phyloP scores from a whole-genome alignment of 2,329 filamentous ascomycete genomes.

The Pseudogymnoascus verrucosus region DNA sequence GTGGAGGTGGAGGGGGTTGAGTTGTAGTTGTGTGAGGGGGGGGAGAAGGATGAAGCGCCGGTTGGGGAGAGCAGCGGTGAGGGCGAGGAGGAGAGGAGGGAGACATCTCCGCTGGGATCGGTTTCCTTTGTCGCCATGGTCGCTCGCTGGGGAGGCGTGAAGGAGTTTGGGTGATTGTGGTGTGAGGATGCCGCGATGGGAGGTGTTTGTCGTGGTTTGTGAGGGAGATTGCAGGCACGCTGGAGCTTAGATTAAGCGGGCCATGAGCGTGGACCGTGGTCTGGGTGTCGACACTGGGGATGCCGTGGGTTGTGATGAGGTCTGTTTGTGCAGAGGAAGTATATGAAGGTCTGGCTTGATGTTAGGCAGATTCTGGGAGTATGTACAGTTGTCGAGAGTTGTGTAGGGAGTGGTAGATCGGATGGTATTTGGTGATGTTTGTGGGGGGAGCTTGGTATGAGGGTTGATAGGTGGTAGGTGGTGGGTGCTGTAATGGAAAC shows the following conservation, averaged over 20 bases:
- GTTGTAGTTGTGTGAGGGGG: constrained; percentile 55
- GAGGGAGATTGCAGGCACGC: not conserved
- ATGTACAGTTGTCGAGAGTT: not conserved
- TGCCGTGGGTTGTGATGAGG: not conserved
- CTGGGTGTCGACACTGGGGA: not conserved
- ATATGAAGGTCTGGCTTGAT: not conserved
- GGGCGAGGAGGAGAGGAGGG: not conserved
- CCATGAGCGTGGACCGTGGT: not conserved
- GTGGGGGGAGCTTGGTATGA: not conserved
- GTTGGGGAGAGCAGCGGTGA: not conserved
- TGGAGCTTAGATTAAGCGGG: not conserved
- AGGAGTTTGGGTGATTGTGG: not conserved
- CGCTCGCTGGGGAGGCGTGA: not conserved
- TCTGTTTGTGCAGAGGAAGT: not conserved
- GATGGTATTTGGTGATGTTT: not conserved
- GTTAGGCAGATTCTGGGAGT: not conserved
- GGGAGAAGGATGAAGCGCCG: constrained; percentile 49
- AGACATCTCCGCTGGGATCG: not conserved
- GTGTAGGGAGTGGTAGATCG: not conserved
- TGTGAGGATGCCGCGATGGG: not conserved
- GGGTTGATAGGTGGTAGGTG: not conserved
- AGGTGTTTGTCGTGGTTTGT: not conserved
- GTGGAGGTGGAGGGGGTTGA: constrained; percentile 57
- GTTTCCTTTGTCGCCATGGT: not conserved
- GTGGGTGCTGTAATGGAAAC: not conserved